Evolutionary conservation across 169 alveolate species (phyloP).

Genomic region (Plasmodium coatneyi): DNA sequence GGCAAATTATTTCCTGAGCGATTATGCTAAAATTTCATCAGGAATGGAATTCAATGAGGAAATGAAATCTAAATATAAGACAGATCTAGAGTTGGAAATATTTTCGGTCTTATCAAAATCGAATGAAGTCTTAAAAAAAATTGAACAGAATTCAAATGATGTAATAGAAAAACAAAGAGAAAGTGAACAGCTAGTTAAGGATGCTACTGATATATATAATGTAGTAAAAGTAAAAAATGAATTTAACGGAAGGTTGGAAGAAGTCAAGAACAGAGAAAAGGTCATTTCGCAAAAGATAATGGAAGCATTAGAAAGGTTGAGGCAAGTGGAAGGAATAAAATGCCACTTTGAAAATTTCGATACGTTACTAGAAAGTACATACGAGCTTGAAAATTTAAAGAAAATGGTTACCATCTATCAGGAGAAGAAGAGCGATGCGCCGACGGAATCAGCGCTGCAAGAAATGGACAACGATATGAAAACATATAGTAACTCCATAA

Average conservation of each 20-base stretch:
- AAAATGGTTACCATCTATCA: neutral
- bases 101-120: neutral
- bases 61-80: neutral
- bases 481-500: neutral
- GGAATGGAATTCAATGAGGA: neutral
- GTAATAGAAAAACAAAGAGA: neutral
- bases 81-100: neutral
- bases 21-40: neutral
- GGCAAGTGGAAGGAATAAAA: neutral
- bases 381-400: neutral
- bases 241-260: neutral
- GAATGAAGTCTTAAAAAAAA: neutral
- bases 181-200: neutral
- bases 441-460: neutral
- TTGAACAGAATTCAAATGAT: neutral
- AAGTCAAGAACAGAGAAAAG: neutral
- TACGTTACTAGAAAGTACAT: conserved; percentile 4
- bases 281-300: neutral
- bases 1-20: conserved; percentile 18
- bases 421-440: neutral
- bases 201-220: neutral
- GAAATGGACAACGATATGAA: conserved; percentile 1
- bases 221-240: conserved; percentile 5
- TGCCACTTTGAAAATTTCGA: neutral
- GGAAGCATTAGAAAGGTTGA: neutral